Base-by-base conservation (phyloP, 495 filamentous ascomycete genomes). In the Penicillium paradoxum region DNA sequence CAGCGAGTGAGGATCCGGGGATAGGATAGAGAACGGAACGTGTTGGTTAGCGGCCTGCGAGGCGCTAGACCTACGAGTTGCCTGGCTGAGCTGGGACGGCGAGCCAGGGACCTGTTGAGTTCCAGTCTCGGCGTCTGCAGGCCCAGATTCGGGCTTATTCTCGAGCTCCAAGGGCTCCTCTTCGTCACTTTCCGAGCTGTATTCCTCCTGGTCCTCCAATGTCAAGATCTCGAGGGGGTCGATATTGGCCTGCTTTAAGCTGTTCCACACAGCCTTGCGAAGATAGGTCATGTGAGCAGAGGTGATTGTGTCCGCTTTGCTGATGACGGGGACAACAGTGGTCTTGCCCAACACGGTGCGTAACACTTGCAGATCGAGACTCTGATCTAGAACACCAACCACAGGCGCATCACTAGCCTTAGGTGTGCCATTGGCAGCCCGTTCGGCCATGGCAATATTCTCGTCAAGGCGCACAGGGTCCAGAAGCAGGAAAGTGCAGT, bases 231-330 rank as follows among this genome's bases (percentile, higher is more conserved):
- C 91, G 29, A 97, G 74, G 2, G 91, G 91, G 63, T 98, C 91
- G 41, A 97, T 81, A 45, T 88, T 90, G 19, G 90, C 85, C 57
- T 83, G 80, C 69, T 91, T 90, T 34, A 98, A 75, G 55, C 87
- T 92, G 40, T 85, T 83, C 82, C 88, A 95, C 14, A 98, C 93
- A 1, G 88, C 85, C 68, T 85, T 88, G 74, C 93, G 96, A 40
- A 98, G 82, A 64, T 88, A 83, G n/a, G 77, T 73, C 93, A 98
- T 97, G 70, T 98, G 93, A 22, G 87, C 83, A 3, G 85, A 83
- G 38, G 93, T 97, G 58, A 97, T 88, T 13, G 90, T 97, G 67
- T 98, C 93, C 32, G 93, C 95, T 73, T 98, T 98, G 63, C 90
- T 88, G 68, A 98, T 91, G 34, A 98, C 88, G 0, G 93, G 93